These are phyloP conservation scores for Penicillium occitanis DNA, from an alignment of 2,329 filamentous ascomycete species.

Conservation along the genomic window DNA sequence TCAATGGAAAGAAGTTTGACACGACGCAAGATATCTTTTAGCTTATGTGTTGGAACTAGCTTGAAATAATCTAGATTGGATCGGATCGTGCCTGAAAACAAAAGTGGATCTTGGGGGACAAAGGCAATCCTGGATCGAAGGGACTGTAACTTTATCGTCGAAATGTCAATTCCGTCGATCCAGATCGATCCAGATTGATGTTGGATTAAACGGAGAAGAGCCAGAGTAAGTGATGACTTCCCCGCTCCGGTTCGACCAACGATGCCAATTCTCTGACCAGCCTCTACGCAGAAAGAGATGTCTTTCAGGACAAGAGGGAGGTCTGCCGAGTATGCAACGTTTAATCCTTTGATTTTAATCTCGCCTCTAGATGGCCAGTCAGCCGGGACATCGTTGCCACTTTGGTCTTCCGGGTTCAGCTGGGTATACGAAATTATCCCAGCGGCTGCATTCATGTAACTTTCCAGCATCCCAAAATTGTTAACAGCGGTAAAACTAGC, in stretches of 20 bases:
- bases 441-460: slow-evolving; percentile 77
- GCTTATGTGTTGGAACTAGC: slow-evolving; percentile 65
- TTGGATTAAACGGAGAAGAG: slow-evolving; percentile 75
- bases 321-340: slow-evolving; percentile 69
- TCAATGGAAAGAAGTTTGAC: slow-evolving; percentile 60
- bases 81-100: slow-evolving; percentile 76
- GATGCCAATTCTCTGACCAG: slow-evolving; percentile 70
- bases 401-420: slow-evolving; percentile 61
- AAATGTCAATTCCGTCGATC: slow-evolving; percentile 74
- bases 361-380: slow-evolving; percentile 73
- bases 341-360: slow-evolving; percentile 70
- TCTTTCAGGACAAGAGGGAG: slow-evolving; percentile 69
- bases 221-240: slow-evolving; percentile 72
- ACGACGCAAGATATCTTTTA: slow-evolving; percentile 66
- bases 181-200: slow-evolving; percentile 62
- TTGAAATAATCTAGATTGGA: slow-evolving; percentile 76
- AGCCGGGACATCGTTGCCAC: slow-evolving; percentile 61
- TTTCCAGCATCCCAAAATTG: slow-evolving; percentile 67
- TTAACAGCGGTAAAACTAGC: slow-evolving; percentile 66
- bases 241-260: slow-evolving; percentile 76
- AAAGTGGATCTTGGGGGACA: slow-evolving; percentile 78
- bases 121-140: slow-evolving; percentile 73
- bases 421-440: slow-evolving; percentile 72
- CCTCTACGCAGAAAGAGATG: slow-evolving; percentile 65
- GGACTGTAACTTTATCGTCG: slow-evolving; percentile 67